phyloP scores from a whole-genome alignment of 75 land plant genomes.

The Picea glauca region DNA sequence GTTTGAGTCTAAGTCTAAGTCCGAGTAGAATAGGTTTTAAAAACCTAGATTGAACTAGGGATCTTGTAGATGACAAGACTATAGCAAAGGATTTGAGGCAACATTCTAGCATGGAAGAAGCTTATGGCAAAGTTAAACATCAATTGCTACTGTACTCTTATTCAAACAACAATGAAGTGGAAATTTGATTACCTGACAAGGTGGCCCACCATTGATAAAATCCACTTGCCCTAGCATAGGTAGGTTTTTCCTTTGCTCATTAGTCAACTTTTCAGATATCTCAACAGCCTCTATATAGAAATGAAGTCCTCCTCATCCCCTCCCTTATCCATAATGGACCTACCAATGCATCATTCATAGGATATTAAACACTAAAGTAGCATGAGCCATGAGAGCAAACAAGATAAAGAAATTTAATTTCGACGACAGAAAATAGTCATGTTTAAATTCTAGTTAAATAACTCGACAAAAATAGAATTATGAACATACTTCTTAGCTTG shows the following conservation, averaged over 20 bases:
- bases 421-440: too few species aligned
- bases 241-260: constrained; percentile 47
- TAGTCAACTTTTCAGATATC: constrained; percentile 35
- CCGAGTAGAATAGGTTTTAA: too few species aligned
- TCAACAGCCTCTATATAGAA: constrained; percentile 69
- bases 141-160: not conserved
- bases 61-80: not conserved
- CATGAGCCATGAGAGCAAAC: not conserved
- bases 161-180: not conserved
- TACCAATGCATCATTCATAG: constrained; percentile 6
- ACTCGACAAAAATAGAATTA: too few species aligned
- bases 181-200: constrained; percentile 61
- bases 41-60: not conserved
- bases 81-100: not conserved
- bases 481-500: too few species aligned
- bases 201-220: constrained; percentile 96
- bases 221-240: constrained; percentile 84
- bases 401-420: not conserved
- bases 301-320: constrained; percentile 85
- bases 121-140: not conserved
- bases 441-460: too few species aligned
- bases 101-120: not conserved
- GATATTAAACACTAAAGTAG: not conserved
- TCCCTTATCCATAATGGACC: constrained; percentile 81
- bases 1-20: too few species aligned